Evolutionary conservation across 345 rosid genomes (phyloP), one percentile per base, ranked within the genome.

Genomic region (Nephelium lappaceum): DNA sequence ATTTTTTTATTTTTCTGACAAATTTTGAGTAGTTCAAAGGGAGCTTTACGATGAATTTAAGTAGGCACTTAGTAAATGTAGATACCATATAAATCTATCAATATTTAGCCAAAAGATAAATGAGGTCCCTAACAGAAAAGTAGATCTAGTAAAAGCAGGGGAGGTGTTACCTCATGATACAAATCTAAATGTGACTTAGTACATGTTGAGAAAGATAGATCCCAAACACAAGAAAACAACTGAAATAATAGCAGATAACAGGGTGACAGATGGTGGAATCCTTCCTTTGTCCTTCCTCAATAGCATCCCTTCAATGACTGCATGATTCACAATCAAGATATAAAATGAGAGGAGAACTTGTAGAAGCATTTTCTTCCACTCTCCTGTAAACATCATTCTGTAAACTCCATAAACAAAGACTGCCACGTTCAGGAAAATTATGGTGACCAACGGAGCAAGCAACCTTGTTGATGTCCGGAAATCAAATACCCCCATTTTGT

Each of bases 271-370:
- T 16, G 64, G 53, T 10, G 88, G 68, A 76, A 89, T 75, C 0
- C 89, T 72, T 4, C 88, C 90, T 23, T 74, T 84, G 75, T 87
- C 90, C 74, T 71, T 87, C 84, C 87, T 81, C n/a, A 81, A 1
- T 0, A 80, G 11, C 82, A 86, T 84, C 31, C 90, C 92, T 80
- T 87, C 90, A 69, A 89, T 74, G 4, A 87, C 36, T 1, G 88
- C 77, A 15, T 80, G 83, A 60, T 84, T 80, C 76, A 81, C 24
- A 0, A 27, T 27, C 23, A 89, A 43, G n/a, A 89, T 76, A 73
- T 82, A 89, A 49, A 74, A 21, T 4, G 92, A 85, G 0, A 89
- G 71, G 0, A 72, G 65, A 1, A 77, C 63, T 73, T 89, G 90
- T 14, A 38, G 73, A 7, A 67, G 15, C 81, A 78, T 57, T 25